Base-by-base conservation (phyloP, 805 yeast species). In the Sungouiozyma intestinalis region DNA sequence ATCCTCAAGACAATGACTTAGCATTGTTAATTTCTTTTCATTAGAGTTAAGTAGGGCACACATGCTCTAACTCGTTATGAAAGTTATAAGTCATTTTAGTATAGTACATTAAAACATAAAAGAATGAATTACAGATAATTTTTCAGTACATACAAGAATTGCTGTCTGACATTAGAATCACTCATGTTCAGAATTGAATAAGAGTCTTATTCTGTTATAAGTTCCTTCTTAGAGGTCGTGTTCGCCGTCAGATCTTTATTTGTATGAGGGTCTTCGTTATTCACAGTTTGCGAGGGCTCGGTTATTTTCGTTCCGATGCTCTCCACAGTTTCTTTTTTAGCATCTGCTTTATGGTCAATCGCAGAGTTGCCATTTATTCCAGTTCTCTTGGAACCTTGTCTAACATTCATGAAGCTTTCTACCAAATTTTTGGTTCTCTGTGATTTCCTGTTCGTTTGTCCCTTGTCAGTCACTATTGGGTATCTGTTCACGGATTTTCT, bases 371-470 rank as follows among this genome's bases (percentile, higher is more conserved):
- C 11, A 6, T 24, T 11, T 24, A 24, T 24, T 31, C 77, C 58
- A 15, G 67, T 63, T 41, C 63, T 65, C 36, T 68, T 72, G 77
- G 84, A 76, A 6, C 85, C 83, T 42, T 64, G 67, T 14, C 67
- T 71, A 32, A 81, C 76, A 35, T 76, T 69, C 35, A 79, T 45
- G 35, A 69, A 66, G 9, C 58, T 62, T 35, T 54, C 54, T 38
- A 76, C 59, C 9, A 58, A 49, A 3, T 59, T 52, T 6, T 58
- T 48, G 48, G 63, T 68, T 16, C 63, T 68, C 7, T 52, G 59
- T n/a, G 45, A 54, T 40, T 35, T 50, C 16, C 44, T 24, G 15
- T 21, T 57, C 15, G 60, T 67, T 2, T 52, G 43, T 24, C 62
- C 67, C n/a, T 48, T 45, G 8, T 52, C 51, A 4, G 43, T 29